Evolutionary conservation across 2,329 filamentous ascomycete species (phyloP).

Genomic region (Metarhizium humberi): DNA sequence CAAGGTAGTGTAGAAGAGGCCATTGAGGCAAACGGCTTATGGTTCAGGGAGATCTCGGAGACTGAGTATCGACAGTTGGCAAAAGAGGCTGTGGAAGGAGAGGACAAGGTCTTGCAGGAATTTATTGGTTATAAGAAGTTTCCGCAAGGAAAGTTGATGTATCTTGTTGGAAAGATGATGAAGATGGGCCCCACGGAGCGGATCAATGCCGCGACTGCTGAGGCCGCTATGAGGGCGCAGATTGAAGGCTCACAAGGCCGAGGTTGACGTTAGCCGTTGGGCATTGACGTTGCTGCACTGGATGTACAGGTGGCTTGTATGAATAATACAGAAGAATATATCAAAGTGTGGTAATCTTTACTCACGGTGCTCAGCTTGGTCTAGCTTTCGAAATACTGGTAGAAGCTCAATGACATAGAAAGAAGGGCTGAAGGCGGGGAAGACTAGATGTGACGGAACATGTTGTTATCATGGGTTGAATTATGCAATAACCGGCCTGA

Average conservation of each 20-base stretch:
- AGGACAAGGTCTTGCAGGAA: slow-evolving; percentile 36
- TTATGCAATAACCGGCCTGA: no score
- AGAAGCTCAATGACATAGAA: no score
- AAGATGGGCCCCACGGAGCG: slow-evolving; percentile 41
- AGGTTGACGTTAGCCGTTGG: not conserved
- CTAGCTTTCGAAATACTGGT: no score
- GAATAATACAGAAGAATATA: no score
- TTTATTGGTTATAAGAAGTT: slow-evolving; percentile 35
- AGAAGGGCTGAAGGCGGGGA: no score
- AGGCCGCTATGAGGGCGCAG: slow-evolving; percentile 32
- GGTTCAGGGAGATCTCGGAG: slow-evolving; percentile 42
- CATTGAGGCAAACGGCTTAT: slow-evolving; percentile 38
- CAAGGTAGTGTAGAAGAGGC: slow-evolving; percentile 31
- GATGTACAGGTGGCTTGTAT: no score
- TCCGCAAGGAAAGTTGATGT: slow-evolving; percentile 52
- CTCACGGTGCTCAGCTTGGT: no score
- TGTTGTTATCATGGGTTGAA: no score
- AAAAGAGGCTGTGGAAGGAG: slow-evolving; percentile 30
- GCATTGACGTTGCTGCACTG: no score
- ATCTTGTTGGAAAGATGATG: slow-evolving; percentile 51
- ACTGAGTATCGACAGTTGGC: slow-evolving; percentile 41
- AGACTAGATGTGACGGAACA: no score
- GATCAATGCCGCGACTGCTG: slow-evolving; percentile 43
- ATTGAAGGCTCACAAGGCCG: slow-evolving; percentile 11
- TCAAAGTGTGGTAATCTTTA: no score